These are phyloP conservation scores for Tetratostichococcus sp. DNA, from an alignment of 139 green algal species.

Conservation along the genomic window DNA sequence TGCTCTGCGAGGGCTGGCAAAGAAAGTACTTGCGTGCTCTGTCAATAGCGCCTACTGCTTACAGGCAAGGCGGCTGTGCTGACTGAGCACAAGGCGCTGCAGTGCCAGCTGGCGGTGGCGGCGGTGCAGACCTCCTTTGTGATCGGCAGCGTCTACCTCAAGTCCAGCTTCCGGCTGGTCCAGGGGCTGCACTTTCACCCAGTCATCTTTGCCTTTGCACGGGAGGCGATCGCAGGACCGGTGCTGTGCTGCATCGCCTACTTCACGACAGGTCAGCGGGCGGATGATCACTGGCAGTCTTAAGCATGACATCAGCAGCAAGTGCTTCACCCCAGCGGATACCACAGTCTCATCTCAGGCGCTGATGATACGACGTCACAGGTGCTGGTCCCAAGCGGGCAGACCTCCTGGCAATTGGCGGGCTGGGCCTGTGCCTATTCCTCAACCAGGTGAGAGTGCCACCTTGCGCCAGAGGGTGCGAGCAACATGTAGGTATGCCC, in stretches of 20 bases:
- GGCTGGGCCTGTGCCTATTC: conserved; percentile 43
- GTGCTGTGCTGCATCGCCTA: conserved; percentile 43
- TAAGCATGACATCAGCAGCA: no score
- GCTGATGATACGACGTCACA: no score
- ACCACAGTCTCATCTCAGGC: no score
- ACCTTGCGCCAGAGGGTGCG: no score
- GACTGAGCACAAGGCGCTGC: conserved; percentile 27
- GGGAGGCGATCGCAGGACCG: conserved; percentile 37
- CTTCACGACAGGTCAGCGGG: conserved; percentile 11
- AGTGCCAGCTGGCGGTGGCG: conserved; percentile 43
- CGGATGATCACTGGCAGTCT: no score
- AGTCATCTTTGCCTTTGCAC: conserved; percentile 47
- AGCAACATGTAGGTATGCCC: no score
- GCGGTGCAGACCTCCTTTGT: conserved; percentile 51
- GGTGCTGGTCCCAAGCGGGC: conserved; percentile 13
- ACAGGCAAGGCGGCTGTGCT: background rate
- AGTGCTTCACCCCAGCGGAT: no score
- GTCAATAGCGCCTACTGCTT: no score
- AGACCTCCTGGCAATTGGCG: conserved; percentile 16
- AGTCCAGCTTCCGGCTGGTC: conserved; percentile 26
- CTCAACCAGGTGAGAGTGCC: conserved; percentile 32
- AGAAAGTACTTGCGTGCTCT: no score
- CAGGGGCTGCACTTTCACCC: conserved; percentile 37
- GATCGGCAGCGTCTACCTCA: conserved; percentile 52
- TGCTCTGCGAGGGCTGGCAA: no score